Evolutionary conservation across 495 filamentous ascomycete species (phyloP), one percentile per base, ranked within the genome.

Genomic region (Tuber calosporum): DNA sequence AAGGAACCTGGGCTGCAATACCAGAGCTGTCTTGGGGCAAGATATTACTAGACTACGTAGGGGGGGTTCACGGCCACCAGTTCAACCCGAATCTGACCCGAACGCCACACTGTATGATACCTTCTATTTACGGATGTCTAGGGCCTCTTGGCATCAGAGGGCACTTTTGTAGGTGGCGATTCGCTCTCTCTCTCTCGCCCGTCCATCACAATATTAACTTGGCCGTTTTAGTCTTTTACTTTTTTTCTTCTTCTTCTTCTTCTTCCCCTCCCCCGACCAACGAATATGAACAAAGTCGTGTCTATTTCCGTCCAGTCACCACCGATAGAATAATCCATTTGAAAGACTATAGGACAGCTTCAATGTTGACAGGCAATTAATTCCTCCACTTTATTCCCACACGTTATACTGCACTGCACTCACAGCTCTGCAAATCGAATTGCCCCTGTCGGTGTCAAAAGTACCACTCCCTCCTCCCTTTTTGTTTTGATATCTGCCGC

Each of bases 91-190:
- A 53, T 22, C 20, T 22, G 8, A 53, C 45, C 45, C 45, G 20
- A 5, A 53, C 45, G n/a, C n/a, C n/a, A n/a, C n/a, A n/a, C n/a
- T n/a, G n/a, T n/a, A n/a, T n/a, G 45, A 53, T 8, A 53, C 45
- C 20, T 53, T 53, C 45, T 53, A 53, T 53, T 53, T n/a, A 53
- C 22, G 7, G 45, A 53, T 53, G 8, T 6, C 8, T 8, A 43
- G 45, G 6, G 45, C 20, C 19, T 53, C 45, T 53, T 53, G 45
- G 20, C 45, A n/a, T n/a, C 20, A n/a, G 20, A 20, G 8, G 45
- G 45, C 45, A 53, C 45, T 53, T 53, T 53, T 53, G 45, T n/a
- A n/a, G 45, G n/a, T 53, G 22, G 45, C 45, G 45, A 53, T 53
- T n/a, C 20, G 42, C 42, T 5, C 45, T 11, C 45, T 8, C 42